Base-by-base conservation (phyloP, 2,329 filamentous ascomycete genomes). In the Fusarium ambrosium region DNA sequence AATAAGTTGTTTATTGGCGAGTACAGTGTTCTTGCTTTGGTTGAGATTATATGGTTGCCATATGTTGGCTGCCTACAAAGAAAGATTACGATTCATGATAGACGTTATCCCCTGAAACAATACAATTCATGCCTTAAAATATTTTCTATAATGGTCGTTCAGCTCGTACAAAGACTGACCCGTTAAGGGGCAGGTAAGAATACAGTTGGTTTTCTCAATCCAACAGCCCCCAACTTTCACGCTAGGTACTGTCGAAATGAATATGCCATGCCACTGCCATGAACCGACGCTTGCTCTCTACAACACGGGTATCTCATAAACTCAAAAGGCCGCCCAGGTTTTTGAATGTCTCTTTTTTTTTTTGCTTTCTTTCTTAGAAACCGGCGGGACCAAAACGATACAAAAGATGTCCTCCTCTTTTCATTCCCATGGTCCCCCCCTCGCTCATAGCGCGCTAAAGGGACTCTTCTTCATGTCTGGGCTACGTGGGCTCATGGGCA, bases 401-500 rank as follows among this genome's bases (percentile, higher is more conserved):
- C 16, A 53, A 39, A 55, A 27, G 43, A 29, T 63, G 8, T 58
- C 20, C 14, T 48, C 16, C 53, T 36, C 39, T 62, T 62, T 20
- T 39, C 34, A 36, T 59, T 27, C 43, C 20, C 32, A 45, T 48
- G 27, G 60, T 5, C 29, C 53, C 32, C 20, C 34, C 48, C 24
- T 53, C 18, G 24, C 36, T 75, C 43, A 79, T 65, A 89, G 72
- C 29, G 89, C 84, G 77, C 89, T 91, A 80, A 98, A 98, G 0
- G 95, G 95, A 79, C 94, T 95, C 77, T 92, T 94, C 63, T 92
- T 91, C 87, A 97, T 95, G 76, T 97, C 95, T 0, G 95, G 95
- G 78, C 94, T 95, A 61, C 95, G 88, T 1, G 95, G 95, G 79
- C 94, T 96, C 84, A 98, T 91, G 2, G 94, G 95, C 62, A 97